A percentile compares a stretch with the other conserved stretches of the same genome.
Conservation (phyloP, 176 grass and related monocot species). For the Musa beccarii region DNA sequence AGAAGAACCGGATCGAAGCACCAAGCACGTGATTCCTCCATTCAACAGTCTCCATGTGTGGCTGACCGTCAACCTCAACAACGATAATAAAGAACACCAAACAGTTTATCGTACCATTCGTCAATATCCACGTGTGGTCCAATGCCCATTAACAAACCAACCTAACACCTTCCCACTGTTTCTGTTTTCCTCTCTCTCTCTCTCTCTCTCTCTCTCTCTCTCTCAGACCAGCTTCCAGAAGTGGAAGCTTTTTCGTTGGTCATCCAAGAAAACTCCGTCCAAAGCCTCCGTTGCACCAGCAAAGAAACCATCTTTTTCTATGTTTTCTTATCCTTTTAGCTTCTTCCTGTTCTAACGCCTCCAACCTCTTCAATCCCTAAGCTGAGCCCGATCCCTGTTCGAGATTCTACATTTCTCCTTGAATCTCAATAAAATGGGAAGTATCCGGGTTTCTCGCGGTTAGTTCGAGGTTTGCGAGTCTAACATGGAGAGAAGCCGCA, state of each 20-base stretch:
- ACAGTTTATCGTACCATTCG: no score
- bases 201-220: not conserved
- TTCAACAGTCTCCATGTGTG: no score
- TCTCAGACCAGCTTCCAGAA: not conserved
- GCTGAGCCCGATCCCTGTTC: not conserved
- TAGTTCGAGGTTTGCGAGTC: not conserved
- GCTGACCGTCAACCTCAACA: no score
- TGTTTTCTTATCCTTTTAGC: not conserved
- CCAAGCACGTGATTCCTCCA: no score
- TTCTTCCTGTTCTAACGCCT: not conserved
- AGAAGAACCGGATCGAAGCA: no score
- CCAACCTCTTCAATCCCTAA: not conserved
- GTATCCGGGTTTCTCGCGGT: not conserved
- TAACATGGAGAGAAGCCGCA: constrained; percentile 28
- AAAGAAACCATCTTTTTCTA: not conserved
- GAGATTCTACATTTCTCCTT: not conserved
- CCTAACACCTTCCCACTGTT: not conserved
- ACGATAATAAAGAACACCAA: no score
- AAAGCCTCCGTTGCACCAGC: not conserved
- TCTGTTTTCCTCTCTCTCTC: not conserved
- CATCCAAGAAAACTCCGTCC: not conserved
- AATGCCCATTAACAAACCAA: not conserved
- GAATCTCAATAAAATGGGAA: not conserved
- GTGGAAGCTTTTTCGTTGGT: not conserved
- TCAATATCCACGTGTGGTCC: no score